Percentiles rank a stretch among this genome's conserved stretches.
These are phyloP conservation scores for Verticillium klebahnii DNA, from an alignment of 2,329 filamentous ascomycete genomes.

Conservation along the genomic window DNA sequence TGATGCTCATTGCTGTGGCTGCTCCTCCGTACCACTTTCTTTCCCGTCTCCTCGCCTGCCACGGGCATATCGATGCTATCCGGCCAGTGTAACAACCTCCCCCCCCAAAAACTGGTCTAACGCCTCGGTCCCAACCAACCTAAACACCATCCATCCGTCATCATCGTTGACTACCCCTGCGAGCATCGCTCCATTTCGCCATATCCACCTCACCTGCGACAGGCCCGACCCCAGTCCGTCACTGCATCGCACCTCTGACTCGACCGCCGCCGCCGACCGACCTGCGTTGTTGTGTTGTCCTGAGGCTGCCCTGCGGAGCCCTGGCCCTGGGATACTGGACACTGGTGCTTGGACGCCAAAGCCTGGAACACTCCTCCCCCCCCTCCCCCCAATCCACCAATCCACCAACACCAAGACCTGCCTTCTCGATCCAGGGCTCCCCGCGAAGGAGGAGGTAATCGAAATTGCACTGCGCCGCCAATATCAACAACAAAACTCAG, in stretches of 20 bases:
- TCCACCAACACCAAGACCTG: background rate
- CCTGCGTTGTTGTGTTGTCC: background rate
- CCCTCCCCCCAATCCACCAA: background rate
- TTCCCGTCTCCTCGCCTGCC: too few species aligned
- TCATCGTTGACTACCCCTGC: background rate
- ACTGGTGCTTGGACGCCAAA: background rate
- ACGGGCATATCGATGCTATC: too few species aligned
- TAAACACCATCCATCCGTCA: background rate
- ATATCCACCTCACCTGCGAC: background rate
- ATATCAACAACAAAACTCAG: background rate
- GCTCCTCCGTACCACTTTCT: too few species aligned
- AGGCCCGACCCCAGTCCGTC: background rate
- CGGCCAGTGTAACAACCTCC: background rate
- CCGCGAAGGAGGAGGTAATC: conserved; percentile 5
- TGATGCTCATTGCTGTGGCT: too few species aligned
- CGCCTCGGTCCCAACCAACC: background rate
- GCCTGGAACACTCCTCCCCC: background rate
- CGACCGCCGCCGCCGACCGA: background rate
- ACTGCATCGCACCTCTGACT: background rate
- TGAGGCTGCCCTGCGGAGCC: background rate
- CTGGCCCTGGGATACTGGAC: background rate
- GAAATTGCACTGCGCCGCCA: conserved; percentile 1
- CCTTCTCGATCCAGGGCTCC: background rate
- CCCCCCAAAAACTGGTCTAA: too few species aligned
- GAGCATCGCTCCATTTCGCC: background rate